Evolutionary conservation across 768 basidiomycete genomes (phyloP).

Genomic region (Russula ochroleuca): DNA sequence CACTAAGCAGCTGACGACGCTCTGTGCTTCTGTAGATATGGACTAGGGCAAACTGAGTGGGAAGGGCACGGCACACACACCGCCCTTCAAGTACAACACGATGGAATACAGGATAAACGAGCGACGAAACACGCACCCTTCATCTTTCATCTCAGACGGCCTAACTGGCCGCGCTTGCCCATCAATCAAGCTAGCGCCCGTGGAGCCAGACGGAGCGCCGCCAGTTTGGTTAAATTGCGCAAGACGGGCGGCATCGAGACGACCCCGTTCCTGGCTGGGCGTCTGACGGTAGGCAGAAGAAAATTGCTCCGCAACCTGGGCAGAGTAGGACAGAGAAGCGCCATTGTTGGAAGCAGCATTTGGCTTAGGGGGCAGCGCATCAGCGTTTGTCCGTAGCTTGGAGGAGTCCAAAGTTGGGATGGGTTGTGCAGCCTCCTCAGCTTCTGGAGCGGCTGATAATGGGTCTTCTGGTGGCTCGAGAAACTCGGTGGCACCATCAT

Average conservation of each 20-base stretch:
- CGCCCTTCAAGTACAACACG: constrained; percentile 4
- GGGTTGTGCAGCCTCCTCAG: constrained; percentile 1
- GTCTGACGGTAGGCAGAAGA: constrained; percentile 60
- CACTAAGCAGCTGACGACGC: constrained; percentile 23
- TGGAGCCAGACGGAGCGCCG: constrained; percentile 7
- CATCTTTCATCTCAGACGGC: constrained; percentile 93
- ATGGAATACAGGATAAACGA: constrained; percentile 3
- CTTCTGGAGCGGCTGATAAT: neutral
- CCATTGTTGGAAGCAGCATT: constrained; percentile 7
- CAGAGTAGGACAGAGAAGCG: constrained; percentile 50
- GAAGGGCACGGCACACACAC: neutral
- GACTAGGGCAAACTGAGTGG: neutral
- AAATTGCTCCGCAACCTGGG: constrained; percentile 62
- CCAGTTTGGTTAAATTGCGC: constrained; percentile 17
- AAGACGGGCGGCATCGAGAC: constrained; percentile 28
- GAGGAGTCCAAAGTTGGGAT: constrained; percentile 20
- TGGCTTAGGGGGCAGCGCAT: constrained; percentile 24
- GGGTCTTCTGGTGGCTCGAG: constrained; percentile 21
- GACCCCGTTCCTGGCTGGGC: constrained; percentile 58
- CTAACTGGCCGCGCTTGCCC: constrained; percentile 51
- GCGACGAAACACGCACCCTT: constrained; percentile 73
- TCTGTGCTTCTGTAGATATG: constrained; percentile 4
- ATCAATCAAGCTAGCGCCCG: neutral
- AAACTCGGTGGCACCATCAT: neutral
- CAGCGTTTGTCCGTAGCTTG: neutral